phyloP scores from a whole-genome alignment of 2,329 filamentous ascomycete species.

The Zasmidium cellare region DNA sequence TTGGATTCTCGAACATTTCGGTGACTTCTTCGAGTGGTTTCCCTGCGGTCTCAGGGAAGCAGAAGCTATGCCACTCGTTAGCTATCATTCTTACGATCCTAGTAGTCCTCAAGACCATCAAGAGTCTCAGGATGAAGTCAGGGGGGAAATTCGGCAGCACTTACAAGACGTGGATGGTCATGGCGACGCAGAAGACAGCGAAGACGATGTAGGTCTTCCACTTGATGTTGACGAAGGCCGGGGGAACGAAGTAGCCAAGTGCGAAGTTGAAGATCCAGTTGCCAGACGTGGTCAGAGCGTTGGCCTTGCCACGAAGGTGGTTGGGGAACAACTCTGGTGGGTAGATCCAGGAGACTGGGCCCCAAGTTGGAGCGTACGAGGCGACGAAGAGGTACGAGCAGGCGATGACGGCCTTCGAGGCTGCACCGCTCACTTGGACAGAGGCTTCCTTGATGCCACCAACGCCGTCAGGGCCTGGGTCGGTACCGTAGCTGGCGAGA shows the following conservation, averaged over 20 bases:
- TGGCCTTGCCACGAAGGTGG: slow-evolving; percentile 63
- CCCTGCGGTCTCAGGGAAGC: slow-evolving; percentile 68
- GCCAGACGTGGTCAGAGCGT: slow-evolving; percentile 59
- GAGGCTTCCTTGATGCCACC: slow-evolving; percentile 44
- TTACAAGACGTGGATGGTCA: slow-evolving; percentile 57
- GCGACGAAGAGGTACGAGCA: slow-evolving; percentile 74
- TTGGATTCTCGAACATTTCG: slow-evolving; percentile 60
- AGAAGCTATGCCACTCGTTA: slow-evolving; percentile 43
- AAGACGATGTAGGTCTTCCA: slow-evolving; percentile 71
- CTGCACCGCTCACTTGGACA: slow-evolving; percentile 40
- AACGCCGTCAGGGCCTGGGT: slow-evolving; percentile 37
- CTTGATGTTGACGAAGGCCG: slow-evolving; percentile 58
- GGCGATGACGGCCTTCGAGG: slow-evolving; percentile 58
- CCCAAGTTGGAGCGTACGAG: slow-evolving; percentile 66
- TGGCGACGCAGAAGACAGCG: slow-evolving; percentile 67
- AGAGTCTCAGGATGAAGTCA: no score
- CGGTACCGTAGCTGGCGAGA: slow-evolving; percentile 59
- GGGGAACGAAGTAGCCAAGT: slow-evolving; percentile 58
- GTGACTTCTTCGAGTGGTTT: slow-evolving; percentile 78
- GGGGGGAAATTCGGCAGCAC: background rate
- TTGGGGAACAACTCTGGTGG: slow-evolving; percentile 57
- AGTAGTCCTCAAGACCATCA: no score
- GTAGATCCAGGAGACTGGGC: slow-evolving; percentile 56
- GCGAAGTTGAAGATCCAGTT: slow-evolving; percentile 65
- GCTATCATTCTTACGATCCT: background rate